Evolutionary conservation across 1,284 basidiomycete species (phyloP), one percentile per base, ranked within the genome.

Genomic region (Pterulicium gracile): DNA sequence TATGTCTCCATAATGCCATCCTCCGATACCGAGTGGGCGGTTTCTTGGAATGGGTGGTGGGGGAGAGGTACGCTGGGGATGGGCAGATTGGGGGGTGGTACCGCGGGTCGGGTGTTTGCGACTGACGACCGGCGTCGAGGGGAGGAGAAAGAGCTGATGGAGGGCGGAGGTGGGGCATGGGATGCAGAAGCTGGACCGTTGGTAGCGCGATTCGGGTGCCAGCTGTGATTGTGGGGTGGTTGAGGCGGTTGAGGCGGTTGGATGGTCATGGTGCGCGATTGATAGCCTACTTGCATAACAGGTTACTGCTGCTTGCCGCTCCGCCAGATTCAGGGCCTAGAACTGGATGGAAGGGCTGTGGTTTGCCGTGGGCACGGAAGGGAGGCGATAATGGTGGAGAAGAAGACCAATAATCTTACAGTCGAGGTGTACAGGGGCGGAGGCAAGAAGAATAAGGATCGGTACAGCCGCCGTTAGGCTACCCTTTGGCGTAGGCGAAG

Each of bases 21-120:
- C 36, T 39, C n/a, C n/a, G 15, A 7, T 39, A 17, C 39, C 48
- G 55, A 10, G 40, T 44, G 47, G 53, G 58, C 51, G 55, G 54
- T 14, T 41, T 32, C 36, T 50, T 46, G 55, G 54, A 52, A 59
- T 44, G 53, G 54, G 45, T 50, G 62, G 52, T 49, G 54, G 48
- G 49, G 54, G 42, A 55, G 40, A 52, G 72, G 83, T 40, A 83
- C 56, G 55, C 66, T 77, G 40, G 82, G 82, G 50, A 86, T 84
- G 46, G 82, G 84, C 52, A 76, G 72, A 55, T 66, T 76, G n/a
- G 83, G 83, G 24, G 83, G 82, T n/a, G 83, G 82, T 2, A 65
- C 78, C 27, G 78, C 72, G 12, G 82, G 81, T 43, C 77, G 73
- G 23, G 68, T 65, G 55, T 75, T 69, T n/a, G 75, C 73, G 43